Evolutionary conservation across 2,329 filamentous ascomycete genomes (phyloP).

Genomic region (Delphinella strobiligena): DNA sequence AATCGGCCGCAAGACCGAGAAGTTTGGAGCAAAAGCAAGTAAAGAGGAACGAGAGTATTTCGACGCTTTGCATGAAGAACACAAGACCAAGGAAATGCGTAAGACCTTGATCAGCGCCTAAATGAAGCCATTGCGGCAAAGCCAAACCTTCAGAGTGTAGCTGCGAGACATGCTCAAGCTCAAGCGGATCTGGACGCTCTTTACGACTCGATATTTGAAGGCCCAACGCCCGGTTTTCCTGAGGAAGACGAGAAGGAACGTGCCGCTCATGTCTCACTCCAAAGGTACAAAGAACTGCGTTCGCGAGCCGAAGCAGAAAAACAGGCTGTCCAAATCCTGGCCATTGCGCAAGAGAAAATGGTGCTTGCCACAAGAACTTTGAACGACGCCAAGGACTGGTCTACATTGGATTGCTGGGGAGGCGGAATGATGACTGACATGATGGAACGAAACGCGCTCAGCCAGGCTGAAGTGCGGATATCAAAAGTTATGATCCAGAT

Average conservation of each 20-base stretch:
- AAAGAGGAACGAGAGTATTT: conserved; percentile 46
- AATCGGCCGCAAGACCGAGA: conserved; percentile 36
- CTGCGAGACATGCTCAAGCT: conserved; percentile 26
- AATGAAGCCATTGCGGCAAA: conserved; percentile 27
- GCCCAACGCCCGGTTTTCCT: conserved; percentile 40
- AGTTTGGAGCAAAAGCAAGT: conserved; percentile 36
- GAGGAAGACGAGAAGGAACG: conserved; percentile 41
- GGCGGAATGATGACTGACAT: conserved; percentile 38
- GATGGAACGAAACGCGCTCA: conserved; percentile 42
- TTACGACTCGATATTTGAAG: conserved; percentile 43
- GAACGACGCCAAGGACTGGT: conserved; percentile 30
- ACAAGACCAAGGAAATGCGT: conserved; percentile 33
- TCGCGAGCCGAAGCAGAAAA: conserved; percentile 21
- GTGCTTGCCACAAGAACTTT: conserved; percentile 25
- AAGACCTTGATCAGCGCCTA: conserved; percentile 28
- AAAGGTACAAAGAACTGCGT: conserved; percentile 25
- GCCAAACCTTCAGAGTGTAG: conserved; percentile 25
- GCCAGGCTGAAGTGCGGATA: conserved; percentile 33
- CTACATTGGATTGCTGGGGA: conserved; percentile 38
- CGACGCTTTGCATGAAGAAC: conserved; percentile 37
- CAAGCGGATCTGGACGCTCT: conserved; percentile 39
- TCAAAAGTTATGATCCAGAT: conserved; percentile 24
- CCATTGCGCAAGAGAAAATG: conserved; percentile 27
- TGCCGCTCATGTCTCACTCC: conserved; percentile 13
- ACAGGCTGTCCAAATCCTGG: conserved; percentile 28